A percentile compares a stretch with the other conserved stretches of the same genome.
phyloP scores from a whole-genome alignment of 2,329 filamentous ascomycete species.

The Reticulascus tulasneorum region DNA sequence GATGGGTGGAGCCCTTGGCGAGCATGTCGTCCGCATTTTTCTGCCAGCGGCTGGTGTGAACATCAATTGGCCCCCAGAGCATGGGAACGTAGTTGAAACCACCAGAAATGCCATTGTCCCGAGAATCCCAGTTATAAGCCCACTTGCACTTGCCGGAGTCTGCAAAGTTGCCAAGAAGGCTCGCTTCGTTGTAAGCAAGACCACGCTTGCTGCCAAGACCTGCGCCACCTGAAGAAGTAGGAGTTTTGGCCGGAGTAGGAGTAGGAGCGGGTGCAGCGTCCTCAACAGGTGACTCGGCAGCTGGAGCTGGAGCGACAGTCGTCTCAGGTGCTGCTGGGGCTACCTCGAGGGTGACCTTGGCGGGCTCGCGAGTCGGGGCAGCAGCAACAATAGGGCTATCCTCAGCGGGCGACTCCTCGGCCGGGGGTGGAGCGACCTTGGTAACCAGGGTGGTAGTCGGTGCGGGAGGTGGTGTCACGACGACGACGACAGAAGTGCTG shows the following conservation, averaged over 20 bases:
- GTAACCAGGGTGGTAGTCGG: conserved; percentile 17
- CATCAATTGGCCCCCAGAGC: conserved; percentile 52
- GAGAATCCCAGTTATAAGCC: conserved; percentile 66
- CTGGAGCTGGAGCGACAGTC: too few relatives aligned
- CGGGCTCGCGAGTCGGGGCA: conserved; percentile 11
- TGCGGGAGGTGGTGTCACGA: conserved; percentile 1
- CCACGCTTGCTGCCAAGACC: conserved; percentile 54
- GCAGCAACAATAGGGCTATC: conserved; percentile 3
- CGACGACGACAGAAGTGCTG: conserved; percentile 8
- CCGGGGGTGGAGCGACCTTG: conserved; percentile 8
- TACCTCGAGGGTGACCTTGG: conserved; percentile 19
- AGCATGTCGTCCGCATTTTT: conserved; percentile 48
- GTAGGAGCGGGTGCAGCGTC: background rate
- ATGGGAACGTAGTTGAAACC: conserved; percentile 61
- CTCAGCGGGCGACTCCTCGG: conserved; percentile 6
- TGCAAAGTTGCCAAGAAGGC: conserved; percentile 48
- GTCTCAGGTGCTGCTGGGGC: conserved; percentile 8
- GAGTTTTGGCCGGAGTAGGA: conserved; percentile 7
- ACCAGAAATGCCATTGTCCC: conserved; percentile 33
- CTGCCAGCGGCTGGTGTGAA: conserved; percentile 47
- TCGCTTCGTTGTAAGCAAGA: conserved; percentile 61
- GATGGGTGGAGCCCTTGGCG: conserved; percentile 45
- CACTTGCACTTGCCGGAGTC: conserved; percentile 43
- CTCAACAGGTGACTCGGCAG: too few relatives aligned
- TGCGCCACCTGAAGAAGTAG: conserved; percentile 13